Evolutionary conservation across 1,139 yeast species (phyloP).

Genomic region (Zygosaccharomyces pseudobailii): DNA sequence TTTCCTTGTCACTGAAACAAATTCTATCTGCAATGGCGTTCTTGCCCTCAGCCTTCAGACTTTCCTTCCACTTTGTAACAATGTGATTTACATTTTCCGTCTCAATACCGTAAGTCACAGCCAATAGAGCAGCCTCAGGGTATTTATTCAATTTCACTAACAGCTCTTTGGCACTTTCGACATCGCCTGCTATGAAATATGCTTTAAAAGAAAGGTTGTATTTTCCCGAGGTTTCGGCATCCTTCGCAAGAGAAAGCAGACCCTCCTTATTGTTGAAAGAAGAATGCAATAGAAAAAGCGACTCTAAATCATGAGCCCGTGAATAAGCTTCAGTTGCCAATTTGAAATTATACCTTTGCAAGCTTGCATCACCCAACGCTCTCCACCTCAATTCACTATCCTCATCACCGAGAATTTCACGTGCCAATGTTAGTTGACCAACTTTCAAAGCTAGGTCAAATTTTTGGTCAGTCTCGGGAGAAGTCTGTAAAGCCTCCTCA

Average conservation of each 20-base stretch:
- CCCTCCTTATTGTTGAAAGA: constrained; percentile 68
- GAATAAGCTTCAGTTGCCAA: constrained; percentile 79
- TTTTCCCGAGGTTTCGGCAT: constrained; percentile 66
- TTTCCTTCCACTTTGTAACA: constrained; percentile 62
- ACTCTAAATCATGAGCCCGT: constrained; percentile 75
- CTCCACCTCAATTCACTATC: constrained; percentile 80
- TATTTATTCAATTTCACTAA: constrained; percentile 64
- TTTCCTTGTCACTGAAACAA: constrained; percentile 36
- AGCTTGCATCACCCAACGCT: constrained; percentile 81
- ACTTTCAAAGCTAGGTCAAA: constrained; percentile 76
- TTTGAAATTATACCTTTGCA: constrained; percentile 70
- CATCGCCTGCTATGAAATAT: constrained; percentile 79
- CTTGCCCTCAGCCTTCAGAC: constrained; percentile 50
- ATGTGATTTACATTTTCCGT: constrained; percentile 41
- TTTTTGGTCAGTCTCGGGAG: constrained; percentile 81
- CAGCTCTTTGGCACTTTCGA: constrained; percentile 58
- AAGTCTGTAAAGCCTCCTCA: constrained; percentile 74
- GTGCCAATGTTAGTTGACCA: constrained; percentile 66
- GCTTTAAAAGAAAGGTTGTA: constrained; percentile 91
- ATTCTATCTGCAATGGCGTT: constrained; percentile 58
- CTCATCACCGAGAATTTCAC: constrained; percentile 54
- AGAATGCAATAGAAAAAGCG: constrained; percentile 76
- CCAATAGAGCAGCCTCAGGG: constrained; percentile 83
- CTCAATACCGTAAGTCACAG: constrained; percentile 65
- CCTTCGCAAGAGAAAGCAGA: constrained; percentile 55